Percentiles rank a stretch among this genome's conserved stretches.
Evolutionary conservation across 2,329 filamentous ascomycete genomes (phyloP).

Genomic region (Alternaria angustiovoidea): DNA sequence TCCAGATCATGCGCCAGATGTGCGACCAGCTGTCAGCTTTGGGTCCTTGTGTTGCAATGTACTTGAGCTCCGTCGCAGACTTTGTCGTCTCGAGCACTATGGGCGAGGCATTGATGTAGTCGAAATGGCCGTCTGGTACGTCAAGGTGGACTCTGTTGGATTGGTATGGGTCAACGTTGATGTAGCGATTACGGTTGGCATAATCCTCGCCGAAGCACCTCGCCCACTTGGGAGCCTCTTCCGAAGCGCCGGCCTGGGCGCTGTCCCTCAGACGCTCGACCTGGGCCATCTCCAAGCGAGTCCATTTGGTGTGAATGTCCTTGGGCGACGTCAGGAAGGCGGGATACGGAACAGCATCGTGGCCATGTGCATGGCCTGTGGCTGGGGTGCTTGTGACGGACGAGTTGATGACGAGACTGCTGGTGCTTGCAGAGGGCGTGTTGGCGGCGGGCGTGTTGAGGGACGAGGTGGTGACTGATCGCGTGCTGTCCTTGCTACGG

Average conservation of each 20-base stretch:
- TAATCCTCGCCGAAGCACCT: conserved; percentile 66
- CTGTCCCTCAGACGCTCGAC: conserved; percentile 61
- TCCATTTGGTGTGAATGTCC: conserved; percentile 67
- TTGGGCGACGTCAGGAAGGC: conserved; percentile 62
- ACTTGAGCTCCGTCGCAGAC: conserved; percentile 60
- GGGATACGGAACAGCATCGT: conserved; percentile 52
- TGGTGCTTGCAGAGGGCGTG: conserved; percentile 43
- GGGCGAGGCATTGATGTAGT: conserved; percentile 63
- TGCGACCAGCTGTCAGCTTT: conserved; percentile 78
- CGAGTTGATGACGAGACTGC: conserved; percentile 43
- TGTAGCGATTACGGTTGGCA: conserved; percentile 78
- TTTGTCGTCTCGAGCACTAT: conserved; percentile 54
- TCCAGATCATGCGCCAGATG: conserved; percentile 95
- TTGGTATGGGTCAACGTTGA: conserved; percentile 89
- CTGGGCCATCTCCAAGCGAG: conserved; percentile 69
- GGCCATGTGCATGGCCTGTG: conserved; percentile 18
- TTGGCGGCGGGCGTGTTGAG: conserved; percentile 35
- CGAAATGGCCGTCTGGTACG: conserved; percentile 71
- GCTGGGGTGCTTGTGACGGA: conserved; percentile 20
- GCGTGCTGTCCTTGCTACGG: conserved; percentile 50
- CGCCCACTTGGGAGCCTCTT: conserved; percentile 63
- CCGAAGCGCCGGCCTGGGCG: conserved; percentile 44
- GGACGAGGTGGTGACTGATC: conserved; percentile 38
- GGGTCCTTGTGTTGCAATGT: conserved; percentile 95
- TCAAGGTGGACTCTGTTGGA: conserved; percentile 83